Evolutionary conservation across 2,329 filamentous ascomycete genomes (phyloP).

Genomic region (Aspergillus japonicus): DNA sequence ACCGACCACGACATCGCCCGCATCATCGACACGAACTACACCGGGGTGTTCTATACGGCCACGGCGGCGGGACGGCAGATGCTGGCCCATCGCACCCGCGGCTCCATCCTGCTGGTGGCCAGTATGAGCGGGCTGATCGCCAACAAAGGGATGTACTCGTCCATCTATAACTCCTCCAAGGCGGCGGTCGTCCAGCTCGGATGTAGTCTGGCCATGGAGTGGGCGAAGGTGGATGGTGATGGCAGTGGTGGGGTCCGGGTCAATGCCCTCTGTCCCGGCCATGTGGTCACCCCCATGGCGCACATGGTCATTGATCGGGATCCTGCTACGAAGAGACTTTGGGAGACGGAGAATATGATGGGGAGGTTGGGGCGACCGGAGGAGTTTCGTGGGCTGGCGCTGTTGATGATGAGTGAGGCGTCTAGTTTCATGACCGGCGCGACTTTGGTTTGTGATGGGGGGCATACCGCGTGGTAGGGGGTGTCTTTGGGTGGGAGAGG

Average conservation of each 20-base stretch:
- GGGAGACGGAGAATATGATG: constrained; percentile 52
- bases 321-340: constrained; percentile 56
- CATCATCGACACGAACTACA: constrained; percentile 51
- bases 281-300: constrained; percentile 71
- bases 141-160: constrained; percentile 47
- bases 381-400: constrained; percentile 63
- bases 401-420: constrained; percentile 66
- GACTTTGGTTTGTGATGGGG: constrained; percentile 69
- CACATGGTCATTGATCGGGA: constrained; percentile 72
- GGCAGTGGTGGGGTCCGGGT: constrained; percentile 51
- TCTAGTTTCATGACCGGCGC: constrained; percentile 70
- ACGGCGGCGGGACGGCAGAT: constrained; percentile 50
- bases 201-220: constrained; percentile 54
- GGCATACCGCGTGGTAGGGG: constrained; percentile 55
- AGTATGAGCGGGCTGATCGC: constrained; percentile 53
- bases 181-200: constrained; percentile 54
- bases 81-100: constrained; percentile 50
- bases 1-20: constrained; percentile 42
- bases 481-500: too few species aligned
- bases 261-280: constrained; percentile 54
- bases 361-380: constrained; percentile 55
- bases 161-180: constrained; percentile 56
- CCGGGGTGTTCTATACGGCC: constrained; percentile 50
- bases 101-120: constrained; percentile 51
- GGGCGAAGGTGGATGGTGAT: constrained; percentile 29